Conservation (phyloP, 2,329 filamentous ascomycete genomes). For the Fusarium virguliforme region DNA sequence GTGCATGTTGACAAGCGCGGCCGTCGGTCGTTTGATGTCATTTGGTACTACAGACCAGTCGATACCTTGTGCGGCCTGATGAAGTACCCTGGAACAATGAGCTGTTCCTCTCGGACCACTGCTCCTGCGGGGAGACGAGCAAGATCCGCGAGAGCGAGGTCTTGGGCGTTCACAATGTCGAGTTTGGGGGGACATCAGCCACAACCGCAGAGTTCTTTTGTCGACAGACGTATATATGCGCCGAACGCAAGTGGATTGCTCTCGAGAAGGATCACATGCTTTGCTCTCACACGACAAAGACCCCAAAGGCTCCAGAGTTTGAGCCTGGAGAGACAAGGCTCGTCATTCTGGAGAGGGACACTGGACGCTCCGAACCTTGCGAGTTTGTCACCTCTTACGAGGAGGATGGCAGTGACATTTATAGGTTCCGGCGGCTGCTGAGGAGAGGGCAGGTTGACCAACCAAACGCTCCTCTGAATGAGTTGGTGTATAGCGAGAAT, state of each 20-base stretch:
- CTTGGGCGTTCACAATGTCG: slow-evolving; percentile 70
- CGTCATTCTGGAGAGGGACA: slow-evolving; percentile 51
- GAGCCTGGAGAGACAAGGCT: slow-evolving; percentile 74
- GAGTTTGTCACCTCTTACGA: slow-evolving; percentile 64
- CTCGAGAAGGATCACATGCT: slow-evolving; percentile 69
- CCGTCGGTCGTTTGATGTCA: slow-evolving; percentile 69
- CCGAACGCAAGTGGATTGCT: slow-evolving; percentile 74
- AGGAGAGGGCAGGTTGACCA: slow-evolving; percentile 64
- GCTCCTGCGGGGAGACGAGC: slow-evolving; percentile 72
- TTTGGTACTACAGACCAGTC: slow-evolving; percentile 81
- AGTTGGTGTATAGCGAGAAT: slow-evolving; percentile 71
- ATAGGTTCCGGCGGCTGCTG: slow-evolving; percentile 67
- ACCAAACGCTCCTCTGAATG: slow-evolving; percentile 64
- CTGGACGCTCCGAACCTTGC: slow-evolving; percentile 70
- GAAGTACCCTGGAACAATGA: slow-evolving; percentile 80
- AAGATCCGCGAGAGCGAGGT: slow-evolving; percentile 71
- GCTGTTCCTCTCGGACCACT: slow-evolving; percentile 83
- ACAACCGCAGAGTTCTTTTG: slow-evolving; percentile 74
- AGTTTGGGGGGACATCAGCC: slow-evolving; percentile 69
- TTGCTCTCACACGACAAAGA: slow-evolving; percentile 62
- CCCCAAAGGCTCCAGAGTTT: slow-evolving; percentile 55
- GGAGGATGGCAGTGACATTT: slow-evolving; percentile 41
- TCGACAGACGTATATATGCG: slow-evolving; percentile 76
- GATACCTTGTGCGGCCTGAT: slow-evolving; percentile 80
- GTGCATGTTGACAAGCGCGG: slow-evolving; percentile 60